Percentiles rank a stretch among this genome's conserved stretches.
phyloP scores from a whole-genome alignment of 179 eudicot genomes.

The Beta corolliflora region DNA sequence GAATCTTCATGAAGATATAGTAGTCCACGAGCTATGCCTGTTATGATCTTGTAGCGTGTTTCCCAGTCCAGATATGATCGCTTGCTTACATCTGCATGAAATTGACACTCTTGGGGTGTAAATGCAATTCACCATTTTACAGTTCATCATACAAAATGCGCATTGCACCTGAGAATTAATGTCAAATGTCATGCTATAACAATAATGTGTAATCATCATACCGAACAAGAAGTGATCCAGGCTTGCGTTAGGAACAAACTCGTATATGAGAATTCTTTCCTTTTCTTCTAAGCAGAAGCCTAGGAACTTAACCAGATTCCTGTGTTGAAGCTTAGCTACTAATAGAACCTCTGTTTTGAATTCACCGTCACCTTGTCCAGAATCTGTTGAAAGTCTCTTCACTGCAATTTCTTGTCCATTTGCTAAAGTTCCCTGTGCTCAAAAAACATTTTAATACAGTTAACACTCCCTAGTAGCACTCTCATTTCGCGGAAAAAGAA shows the following conservation, averaged over 20 bases:
- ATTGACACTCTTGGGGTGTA: background rate
- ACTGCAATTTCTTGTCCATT: conserved; percentile 49
- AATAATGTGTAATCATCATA: background rate
- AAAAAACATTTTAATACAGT: background rate
- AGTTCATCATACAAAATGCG: too few species aligned
- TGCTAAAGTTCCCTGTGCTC: conserved; percentile 20
- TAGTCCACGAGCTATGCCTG: conserved; percentile 39
- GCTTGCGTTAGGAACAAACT: conserved; percentile 44
- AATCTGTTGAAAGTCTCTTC: conserved; percentile 29
- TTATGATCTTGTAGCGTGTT: conserved; percentile 32
- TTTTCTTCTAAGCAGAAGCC: conserved; percentile 24
- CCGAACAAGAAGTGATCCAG: conserved; percentile 34
- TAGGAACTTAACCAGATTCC: conserved; percentile 18
- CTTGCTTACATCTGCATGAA: conserved; percentile 26
- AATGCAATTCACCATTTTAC: background rate
- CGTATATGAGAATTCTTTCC: conserved; percentile 45
- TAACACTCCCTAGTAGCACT: background rate
- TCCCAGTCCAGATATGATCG: conserved; percentile 32
- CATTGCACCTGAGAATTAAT: background rate
- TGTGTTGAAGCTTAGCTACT: conserved; percentile 27
- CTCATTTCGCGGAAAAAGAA: too few species aligned
- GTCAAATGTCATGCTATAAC: background rate
- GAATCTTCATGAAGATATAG: conserved; percentile 47
- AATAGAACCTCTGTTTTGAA: conserved; percentile 37
- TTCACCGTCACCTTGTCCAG: conserved; percentile 27